Evolutionary conservation across 768 basidiomycete species (phyloP).

Genomic region (Pulveroboletus sp.): DNA sequence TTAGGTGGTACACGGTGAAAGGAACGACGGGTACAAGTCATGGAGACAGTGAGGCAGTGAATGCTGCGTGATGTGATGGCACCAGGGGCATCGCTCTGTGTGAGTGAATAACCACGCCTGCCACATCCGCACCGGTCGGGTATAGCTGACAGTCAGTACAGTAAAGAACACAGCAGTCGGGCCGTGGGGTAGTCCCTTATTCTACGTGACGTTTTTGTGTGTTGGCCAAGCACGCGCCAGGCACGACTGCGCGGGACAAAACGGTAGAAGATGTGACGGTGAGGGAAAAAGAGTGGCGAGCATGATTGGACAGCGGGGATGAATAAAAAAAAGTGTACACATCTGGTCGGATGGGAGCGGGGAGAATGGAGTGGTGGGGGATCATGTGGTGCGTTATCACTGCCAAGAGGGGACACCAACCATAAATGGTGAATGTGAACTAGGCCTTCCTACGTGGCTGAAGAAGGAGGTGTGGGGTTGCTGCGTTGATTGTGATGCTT

Average conservation of each 20-base stretch:
- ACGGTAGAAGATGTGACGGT: conserved; percentile 1
- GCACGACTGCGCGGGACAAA: neutral
- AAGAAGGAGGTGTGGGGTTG: conserved; percentile 34
- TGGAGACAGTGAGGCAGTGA: neutral
- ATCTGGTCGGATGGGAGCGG: conserved; percentile 4
- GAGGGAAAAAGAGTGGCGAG: conserved; percentile 1
- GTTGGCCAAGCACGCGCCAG: neutral
- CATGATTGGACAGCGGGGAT: conserved; percentile 12
- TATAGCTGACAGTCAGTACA: conserved; percentile 3
- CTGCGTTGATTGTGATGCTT: conserved; percentile 38
- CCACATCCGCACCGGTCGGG: conserved; percentile 5
- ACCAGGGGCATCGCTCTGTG: neutral
- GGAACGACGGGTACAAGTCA: conserved; percentile 1
- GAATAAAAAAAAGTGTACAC: conserved; percentile 7
- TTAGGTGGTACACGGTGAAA: conserved; percentile 7
- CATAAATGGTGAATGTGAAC: conserved; percentile 41
- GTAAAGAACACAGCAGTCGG: neutral
- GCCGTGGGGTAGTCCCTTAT: conserved; percentile 3
- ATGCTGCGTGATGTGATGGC: neutral
- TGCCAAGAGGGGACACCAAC: conserved; percentile 28
- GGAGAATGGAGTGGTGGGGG: neutral
- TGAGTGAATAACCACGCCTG: neutral
- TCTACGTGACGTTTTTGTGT: conserved; percentile 7
- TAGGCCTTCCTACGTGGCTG: conserved; percentile 35
- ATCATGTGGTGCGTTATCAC: neutral